Base-by-base conservation (phyloP, 1,139 yeast genomes). In the Protomyces pachydermus region DNA sequence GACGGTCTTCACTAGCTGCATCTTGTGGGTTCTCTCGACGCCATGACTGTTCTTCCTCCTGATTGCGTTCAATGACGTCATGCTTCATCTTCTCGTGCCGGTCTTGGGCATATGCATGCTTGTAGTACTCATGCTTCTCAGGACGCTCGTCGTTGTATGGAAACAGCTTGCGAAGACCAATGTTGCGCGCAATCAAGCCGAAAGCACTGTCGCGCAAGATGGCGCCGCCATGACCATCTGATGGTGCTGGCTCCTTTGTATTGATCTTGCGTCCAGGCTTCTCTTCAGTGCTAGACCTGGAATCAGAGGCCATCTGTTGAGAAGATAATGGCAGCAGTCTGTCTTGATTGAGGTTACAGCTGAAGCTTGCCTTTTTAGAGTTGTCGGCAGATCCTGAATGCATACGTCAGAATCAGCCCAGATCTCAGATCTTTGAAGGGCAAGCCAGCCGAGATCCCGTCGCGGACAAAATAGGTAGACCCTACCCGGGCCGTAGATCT, bases 141-240 rank as follows among this genome's bases (percentile, higher is more conserved):
- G 58, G 48, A 8, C 38, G 18, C 48, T 60, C 64, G 25, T 60
- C 64, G 37, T 56, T 56, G 18, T 60, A 60, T 54, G 45, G 58
- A 2, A 60, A 52, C 8, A 54, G 39, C 48, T 42, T 58, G 35
- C 45, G 39, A 1, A 37, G 14, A 23, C 56, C 34, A 28, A 52
- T 39, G 23, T 25, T 20, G 34, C 62, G 28, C 8, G 52, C 10
- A 6, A 58, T 5, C 8, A 25, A 0, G 5, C 62, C 62, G 32
- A 58, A 6, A 8, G 56, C 46, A 8, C 56, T 58, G 54, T 58
- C 62, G 9, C 62, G 42, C 20, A 58, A 28, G 10, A 58, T 32
- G n/a, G 56, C 28, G 28, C 53, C 42, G 14, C 56, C 56, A 39
- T 58, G 56, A 12, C 62, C 62, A 12, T 38, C 18, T 23, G 39